A percentile compares a stretch with the other conserved stretches of the same genome.
Conservation (phyloP, 352 stramenopile genomes). For the Phytophthora sp. region DNA sequence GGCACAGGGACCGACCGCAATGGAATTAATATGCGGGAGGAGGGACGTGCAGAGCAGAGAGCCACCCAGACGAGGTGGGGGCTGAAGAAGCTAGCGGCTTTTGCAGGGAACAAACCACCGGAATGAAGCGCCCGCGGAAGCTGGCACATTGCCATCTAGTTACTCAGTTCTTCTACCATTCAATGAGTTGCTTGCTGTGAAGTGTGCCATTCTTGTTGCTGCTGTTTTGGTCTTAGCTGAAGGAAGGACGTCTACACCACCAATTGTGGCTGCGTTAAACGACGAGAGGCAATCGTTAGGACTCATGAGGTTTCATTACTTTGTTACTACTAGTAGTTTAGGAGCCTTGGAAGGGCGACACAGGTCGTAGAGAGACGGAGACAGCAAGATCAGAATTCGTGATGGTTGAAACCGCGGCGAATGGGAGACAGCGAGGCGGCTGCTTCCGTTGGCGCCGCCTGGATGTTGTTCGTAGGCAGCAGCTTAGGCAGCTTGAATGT, state of each 20-base stretch:
- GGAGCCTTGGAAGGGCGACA: slow-evolving; percentile 13
- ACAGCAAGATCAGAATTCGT: slow-evolving; percentile 56
- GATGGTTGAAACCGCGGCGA: slow-evolving; percentile 48
- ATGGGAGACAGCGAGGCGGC: slow-evolving; percentile 44
- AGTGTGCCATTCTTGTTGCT: too few species aligned
- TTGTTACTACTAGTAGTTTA: slow-evolving; percentile 39
- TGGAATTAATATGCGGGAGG: slow-evolving; percentile 30
- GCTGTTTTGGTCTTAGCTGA: not conserved
- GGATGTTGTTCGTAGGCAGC: slow-evolving; percentile 30
- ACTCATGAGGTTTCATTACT: slow-evolving; percentile 29
- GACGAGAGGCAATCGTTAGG: not conserved
- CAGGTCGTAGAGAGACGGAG: slow-evolving; percentile 8
- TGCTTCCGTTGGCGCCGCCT: slow-evolving; percentile 22
- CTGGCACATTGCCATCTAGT: too few species aligned
- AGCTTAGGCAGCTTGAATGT: slow-evolving; percentile 51
- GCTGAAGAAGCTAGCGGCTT: too few species aligned
- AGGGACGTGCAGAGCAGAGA: slow-evolving; percentile 1
- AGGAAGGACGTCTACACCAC: too few species aligned
- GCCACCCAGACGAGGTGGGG: not conserved
- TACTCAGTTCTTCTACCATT: not conserved
- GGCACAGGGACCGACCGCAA: not conserved
- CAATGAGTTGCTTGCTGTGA: too few species aligned
- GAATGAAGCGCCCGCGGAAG: too few species aligned
- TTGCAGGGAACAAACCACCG: too few species aligned
- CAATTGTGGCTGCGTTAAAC: too few species aligned